Base-by-base conservation (phyloP, 768 basidiomycete genomes). In the Lentinula sp. region DNA sequence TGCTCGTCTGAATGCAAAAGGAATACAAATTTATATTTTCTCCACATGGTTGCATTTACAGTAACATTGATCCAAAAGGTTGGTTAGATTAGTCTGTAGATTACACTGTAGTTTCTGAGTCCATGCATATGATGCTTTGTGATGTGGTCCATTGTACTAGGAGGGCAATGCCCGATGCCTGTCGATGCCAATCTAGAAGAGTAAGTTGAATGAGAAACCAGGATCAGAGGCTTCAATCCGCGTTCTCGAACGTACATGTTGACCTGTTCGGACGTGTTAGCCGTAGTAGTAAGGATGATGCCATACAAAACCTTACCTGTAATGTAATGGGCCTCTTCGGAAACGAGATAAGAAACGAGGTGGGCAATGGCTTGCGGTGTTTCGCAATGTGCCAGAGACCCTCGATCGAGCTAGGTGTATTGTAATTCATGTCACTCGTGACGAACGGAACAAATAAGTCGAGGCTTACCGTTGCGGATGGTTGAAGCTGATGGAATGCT, bases 341-440 rank as follows among this genome's bases (percentile, higher is more conserved):
- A 68, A 10, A 70, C 73, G 32, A 75, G 67, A 64, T 71, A 75
- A 4, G 73, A 70, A 3, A 74, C 73, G 13, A 74, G 43, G 9
- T 54, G 56, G 0, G 73, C 71, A 34, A 73, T 61, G 34, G 73
- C 66, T 11, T 64, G 48, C 0, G 71, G 63, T 5, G 60, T 63
- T 11, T 67, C 66, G 54, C 40, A 37, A 42, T 56, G 55, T 13
- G 55, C 39, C 66, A 61, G 23, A 54, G 43, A 4, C 65, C 65
- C n/a, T 65, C 54, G n/a, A 64, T 63, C 1, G 62, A 61, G 45
- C 54, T 10, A 40, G 10, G 62, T 61, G 57, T 55, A 52, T 61
- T 62, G 35, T 10, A 28, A 13, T 32, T 40, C 21, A 15, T n/a
- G 11, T 34, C 8, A 16, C 3, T 15, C 15, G 18, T 6, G 32